These are phyloP conservation scores for Corymbia citriodora DNA, from an alignment of 441 rosid genomes.

Conservation along the genomic window DNA sequence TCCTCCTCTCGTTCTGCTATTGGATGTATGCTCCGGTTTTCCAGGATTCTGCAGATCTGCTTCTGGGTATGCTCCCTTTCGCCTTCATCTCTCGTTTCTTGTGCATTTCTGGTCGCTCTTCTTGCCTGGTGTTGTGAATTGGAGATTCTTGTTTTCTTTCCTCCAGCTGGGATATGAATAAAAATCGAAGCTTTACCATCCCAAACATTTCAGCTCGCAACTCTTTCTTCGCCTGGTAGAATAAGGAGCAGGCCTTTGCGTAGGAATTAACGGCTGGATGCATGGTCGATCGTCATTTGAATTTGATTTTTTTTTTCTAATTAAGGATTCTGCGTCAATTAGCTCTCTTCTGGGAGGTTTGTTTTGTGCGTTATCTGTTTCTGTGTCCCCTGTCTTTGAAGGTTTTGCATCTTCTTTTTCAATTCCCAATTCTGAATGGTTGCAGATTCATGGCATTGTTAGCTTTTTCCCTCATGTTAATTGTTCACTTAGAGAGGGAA, in stretches of 20 bases:
- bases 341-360: not conserved
- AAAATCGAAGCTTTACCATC: not conserved
- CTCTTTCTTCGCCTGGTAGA: not conserved
- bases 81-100: not conserved
- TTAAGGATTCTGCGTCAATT: not conserved
- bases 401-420: not conserved
- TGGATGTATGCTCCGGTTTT: not conserved
- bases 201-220: not conserved
- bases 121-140: not conserved
- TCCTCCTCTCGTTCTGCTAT: not conserved
- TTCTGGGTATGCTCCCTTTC: not conserved
- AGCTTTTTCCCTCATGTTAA: not conserved
- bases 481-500: not conserved
- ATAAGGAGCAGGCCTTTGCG: not conserved
- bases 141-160: not conserved
- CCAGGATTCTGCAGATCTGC: not conserved
- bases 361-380: not conserved
- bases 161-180: not conserved
- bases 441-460: not conserved
- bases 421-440: not conserved
- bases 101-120: not conserved
- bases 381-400: not conserved
- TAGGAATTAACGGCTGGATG: not conserved
- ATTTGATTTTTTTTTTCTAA: not conserved
- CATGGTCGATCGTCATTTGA: not conserved